A percentile compares a stretch with the other conserved stretches of the same genome.
These are phyloP conservation scores for Kuraishia ogatae DNA, from an alignment of 805 yeast species.

Conservation along the genomic window DNA sequence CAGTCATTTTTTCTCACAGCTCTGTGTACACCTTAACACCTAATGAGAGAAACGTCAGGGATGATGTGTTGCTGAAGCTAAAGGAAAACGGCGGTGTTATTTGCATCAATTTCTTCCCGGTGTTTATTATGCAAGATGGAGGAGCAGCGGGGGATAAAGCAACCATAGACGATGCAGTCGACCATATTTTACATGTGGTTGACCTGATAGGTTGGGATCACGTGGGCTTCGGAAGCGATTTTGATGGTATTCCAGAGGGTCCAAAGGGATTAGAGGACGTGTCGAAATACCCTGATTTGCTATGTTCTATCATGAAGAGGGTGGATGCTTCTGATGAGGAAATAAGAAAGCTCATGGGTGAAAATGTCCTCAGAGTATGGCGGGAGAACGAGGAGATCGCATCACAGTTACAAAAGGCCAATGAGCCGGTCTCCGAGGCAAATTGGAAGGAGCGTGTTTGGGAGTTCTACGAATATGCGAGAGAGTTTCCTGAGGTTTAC, in stretches of 20 bases:
- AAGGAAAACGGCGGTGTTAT: constrained; percentile 38
- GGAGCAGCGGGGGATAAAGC: constrained; percentile 8
- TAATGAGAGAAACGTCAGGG: constrained; percentile 39
- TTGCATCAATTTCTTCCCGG: constrained; percentile 36
- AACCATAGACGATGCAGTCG: constrained; percentile 38
- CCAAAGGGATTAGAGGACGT: constrained; percentile 46
- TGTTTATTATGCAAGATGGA: constrained; percentile 20
- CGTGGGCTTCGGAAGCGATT: constrained; percentile 44
- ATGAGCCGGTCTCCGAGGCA: constrained; percentile 24
- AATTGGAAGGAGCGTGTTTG: constrained; percentile 35
- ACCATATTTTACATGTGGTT: constrained; percentile 34
- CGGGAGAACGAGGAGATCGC: constrained; percentile 27
- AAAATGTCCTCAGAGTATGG: constrained; percentile 40
- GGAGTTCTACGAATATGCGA: constrained; percentile 27
- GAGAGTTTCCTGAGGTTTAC: constrained; percentile 28
- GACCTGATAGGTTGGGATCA: constrained; percentile 40
- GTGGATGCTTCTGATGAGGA: constrained; percentile 35
- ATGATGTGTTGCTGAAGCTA: constrained; percentile 31
- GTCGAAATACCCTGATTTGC: constrained; percentile 44
- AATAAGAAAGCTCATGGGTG: constrained; percentile 33
- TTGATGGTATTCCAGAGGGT: constrained; percentile 41
- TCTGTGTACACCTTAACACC: constrained; percentile 30
- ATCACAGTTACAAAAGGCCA: constrained; percentile 10
- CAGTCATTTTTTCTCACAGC: constrained; percentile 42
- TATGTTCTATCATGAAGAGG: constrained; percentile 21